Evolutionary conservation across 2,329 filamentous ascomycete species (phyloP).

Genomic region (Fusarium sp.): DNA sequence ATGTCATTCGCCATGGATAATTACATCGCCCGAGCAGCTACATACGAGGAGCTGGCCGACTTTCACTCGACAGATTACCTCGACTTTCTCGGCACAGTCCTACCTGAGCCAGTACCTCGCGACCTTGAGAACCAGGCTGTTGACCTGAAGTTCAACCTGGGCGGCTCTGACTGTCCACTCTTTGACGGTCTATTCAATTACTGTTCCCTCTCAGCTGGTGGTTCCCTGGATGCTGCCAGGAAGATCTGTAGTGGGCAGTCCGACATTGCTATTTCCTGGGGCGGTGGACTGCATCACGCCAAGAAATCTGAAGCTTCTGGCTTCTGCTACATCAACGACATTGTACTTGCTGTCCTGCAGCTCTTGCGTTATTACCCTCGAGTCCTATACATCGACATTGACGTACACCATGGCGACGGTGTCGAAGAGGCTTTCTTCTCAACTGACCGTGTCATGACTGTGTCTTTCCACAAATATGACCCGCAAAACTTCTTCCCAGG

Average conservation of each 20-base stretch:
- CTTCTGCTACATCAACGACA: slow-evolving; percentile 99
- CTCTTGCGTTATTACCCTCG: slow-evolving; percentile 84
- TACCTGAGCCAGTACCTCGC: slow-evolving; percentile 71
- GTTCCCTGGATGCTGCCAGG: slow-evolving; percentile 88
- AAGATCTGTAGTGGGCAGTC: slow-evolving; percentile 89
- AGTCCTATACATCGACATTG: slow-evolving; percentile 94
- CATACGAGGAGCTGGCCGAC: slow-evolving; percentile 85
- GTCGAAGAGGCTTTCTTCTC: slow-evolving; percentile 93
- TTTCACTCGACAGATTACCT: slow-evolving; percentile 94
- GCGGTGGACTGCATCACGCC: slow-evolving; percentile 94
- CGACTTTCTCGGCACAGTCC: slow-evolving; percentile 82
- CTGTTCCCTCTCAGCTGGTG: slow-evolving; percentile 92
- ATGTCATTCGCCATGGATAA: slow-evolving; percentile 98
- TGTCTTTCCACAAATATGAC: slow-evolving; percentile 97
- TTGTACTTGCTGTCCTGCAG: slow-evolving; percentile 92
- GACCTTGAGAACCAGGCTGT: slow-evolving; percentile 75
- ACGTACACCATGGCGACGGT: slow-evolving; percentile 91
- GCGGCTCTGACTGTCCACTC: slow-evolving; percentile 92
- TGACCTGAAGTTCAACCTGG: slow-evolving; percentile 83
- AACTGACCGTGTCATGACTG: slow-evolving; percentile 89
- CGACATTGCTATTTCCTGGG: slow-evolving; percentile 98
- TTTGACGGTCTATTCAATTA: slow-evolving; percentile 97
- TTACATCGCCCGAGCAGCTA: slow-evolving; percentile 85
- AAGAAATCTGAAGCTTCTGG: slow-evolving; percentile 94
- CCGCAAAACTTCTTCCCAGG: slow-evolving; percentile 87